Evolutionary conservation across 345 rosid genomes (phyloP).

Genomic region (Excoecaria cochinchinensis): DNA sequence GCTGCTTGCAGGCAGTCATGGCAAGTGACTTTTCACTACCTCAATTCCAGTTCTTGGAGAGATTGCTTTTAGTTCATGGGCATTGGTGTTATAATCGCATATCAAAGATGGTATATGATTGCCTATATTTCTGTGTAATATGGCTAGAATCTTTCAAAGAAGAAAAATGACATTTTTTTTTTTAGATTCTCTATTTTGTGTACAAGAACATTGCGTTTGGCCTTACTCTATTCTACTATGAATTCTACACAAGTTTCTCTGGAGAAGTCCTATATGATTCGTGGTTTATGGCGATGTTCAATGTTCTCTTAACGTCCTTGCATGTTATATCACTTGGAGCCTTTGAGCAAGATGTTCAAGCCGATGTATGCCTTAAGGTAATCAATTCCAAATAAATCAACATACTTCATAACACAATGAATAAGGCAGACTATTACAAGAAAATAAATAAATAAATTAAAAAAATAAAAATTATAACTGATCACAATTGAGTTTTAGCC

Average conservation of each 20-base stretch:
- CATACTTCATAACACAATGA: too few relatives aligned
- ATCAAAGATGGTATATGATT: constrained; percentile 75
- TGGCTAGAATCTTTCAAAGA: too few relatives aligned
- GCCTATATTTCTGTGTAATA: too few relatives aligned
- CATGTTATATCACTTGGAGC: constrained; percentile 77
- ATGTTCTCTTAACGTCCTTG: constrained; percentile 67
- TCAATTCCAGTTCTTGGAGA: constrained; percentile 67
- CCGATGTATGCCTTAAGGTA: constrained; percentile 80
- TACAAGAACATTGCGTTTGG: constrained; percentile 87
- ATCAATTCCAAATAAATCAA: not conserved
- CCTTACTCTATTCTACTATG: constrained; percentile 75
- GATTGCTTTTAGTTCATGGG: constrained; percentile 73
- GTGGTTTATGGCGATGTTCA: constrained; percentile 69
- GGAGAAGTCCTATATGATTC: constrained; percentile 70
- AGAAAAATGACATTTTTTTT: too few relatives aligned
- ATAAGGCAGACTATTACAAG: too few relatives aligned
- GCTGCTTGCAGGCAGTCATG: constrained; percentile 76
- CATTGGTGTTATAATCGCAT: constrained; percentile 84
- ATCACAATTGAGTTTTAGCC: too few relatives aligned
- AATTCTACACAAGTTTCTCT: constrained; percentile 61
- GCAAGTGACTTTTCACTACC: constrained; percentile 82
- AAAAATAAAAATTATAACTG: too few relatives aligned
- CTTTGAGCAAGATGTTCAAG: constrained; percentile 73
- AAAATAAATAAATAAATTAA: too few relatives aligned
- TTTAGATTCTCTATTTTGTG: constrained; percentile 62